Percentiles rank a stretch among this genome's conserved stretches.
phyloP scores from a whole-genome alignment of 352 stramenopile genomes.

The Nothophytophthora sp. region DNA sequence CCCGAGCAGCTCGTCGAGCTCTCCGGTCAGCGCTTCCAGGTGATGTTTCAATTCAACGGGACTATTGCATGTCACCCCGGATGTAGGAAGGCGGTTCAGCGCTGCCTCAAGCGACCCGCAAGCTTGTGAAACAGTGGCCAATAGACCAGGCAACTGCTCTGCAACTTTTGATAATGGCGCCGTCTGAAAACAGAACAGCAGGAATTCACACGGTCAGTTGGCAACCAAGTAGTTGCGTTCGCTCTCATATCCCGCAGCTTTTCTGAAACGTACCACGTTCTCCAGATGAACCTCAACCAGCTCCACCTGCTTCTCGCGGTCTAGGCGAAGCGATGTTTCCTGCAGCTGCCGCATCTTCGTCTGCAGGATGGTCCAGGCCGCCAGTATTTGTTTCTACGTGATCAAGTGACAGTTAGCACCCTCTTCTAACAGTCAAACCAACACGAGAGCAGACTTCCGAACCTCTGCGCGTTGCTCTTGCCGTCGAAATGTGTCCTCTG shows the following conservation, averaged over 20 bases:
- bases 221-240: background rate
- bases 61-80: slow-evolving; percentile 15
- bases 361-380: slow-evolving; percentile 41
- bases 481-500: slow-evolving; percentile 29
- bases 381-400: slow-evolving; percentile 44
- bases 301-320: slow-evolving; percentile 34
- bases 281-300: slow-evolving; percentile 25
- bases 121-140: slow-evolving; percentile 23
- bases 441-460: background rate
- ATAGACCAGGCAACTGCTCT: slow-evolving; percentile 12
- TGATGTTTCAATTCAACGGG: slow-evolving; percentile 32
- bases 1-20: slow-evolving; percentile 30
- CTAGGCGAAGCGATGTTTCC: slow-evolving; percentile 37
- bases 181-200: background rate
- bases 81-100: slow-evolving; percentile 38
- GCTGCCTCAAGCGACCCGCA: slow-evolving; percentile 33
- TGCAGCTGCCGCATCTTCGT: slow-evolving; percentile 55
- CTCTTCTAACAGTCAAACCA: background rate
- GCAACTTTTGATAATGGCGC: slow-evolving; percentile 8
- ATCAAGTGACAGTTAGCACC: background rate
- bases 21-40: slow-evolving; percentile 23
- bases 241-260: background rate
- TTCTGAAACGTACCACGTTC: slow-evolving; percentile 23
- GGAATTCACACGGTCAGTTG: background rate
- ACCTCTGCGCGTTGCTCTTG: slow-evolving; percentile 59